Evolutionary conservation across 2,329 filamentous ascomycete species (phyloP).

Genomic region (Alternaria consortialis): DNA sequence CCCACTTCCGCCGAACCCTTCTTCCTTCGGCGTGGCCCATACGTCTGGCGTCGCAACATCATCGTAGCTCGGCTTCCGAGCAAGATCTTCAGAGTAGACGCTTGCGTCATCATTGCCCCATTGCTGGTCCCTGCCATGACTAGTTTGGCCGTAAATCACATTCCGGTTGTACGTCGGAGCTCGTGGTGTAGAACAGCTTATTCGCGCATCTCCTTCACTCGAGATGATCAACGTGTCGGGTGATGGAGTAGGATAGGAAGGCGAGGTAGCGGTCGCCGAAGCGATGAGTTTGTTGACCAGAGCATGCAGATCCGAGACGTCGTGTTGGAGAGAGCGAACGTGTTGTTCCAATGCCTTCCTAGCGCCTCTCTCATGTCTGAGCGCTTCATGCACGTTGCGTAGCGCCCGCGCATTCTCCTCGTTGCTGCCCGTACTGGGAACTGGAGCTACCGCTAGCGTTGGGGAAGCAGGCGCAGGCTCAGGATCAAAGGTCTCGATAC

Average conservation of each 20-base stretch:
- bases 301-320: slow-evolving; percentile 43
- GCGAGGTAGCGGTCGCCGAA: slow-evolving; percentile 25
- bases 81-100: slow-evolving; percentile 19
- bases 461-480: slow-evolving; percentile 23
- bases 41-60: slow-evolving; percentile 42
- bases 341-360: slow-evolving; percentile 47
- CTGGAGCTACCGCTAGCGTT: slow-evolving; percentile 7
- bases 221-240: slow-evolving; percentile 40
- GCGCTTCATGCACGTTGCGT: slow-evolving; percentile 33
- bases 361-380: slow-evolving; percentile 44
- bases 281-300: slow-evolving; percentile 41
- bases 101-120: slow-evolving; percentile 18
- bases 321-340: slow-evolving; percentile 42
- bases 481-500: slow-evolving; percentile 21
- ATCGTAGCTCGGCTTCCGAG: slow-evolving; percentile 25
- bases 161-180: slow-evolving; percentile 21
- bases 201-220: slow-evolving; percentile 30
- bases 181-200: slow-evolving; percentile 36
- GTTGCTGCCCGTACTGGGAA: slow-evolving; percentile 1
- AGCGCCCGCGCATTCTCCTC: slow-evolving; percentile 20
- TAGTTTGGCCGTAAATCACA: background rate
- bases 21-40: slow-evolving; percentile 53
- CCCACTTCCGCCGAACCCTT: slow-evolving; percentile 30
- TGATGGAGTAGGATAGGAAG: slow-evolving; percentile 46
- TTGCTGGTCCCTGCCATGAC: background rate